Conservation (phyloP, 2,329 filamentous ascomycete species). For the Magnaporthiopsis poae region DNA sequence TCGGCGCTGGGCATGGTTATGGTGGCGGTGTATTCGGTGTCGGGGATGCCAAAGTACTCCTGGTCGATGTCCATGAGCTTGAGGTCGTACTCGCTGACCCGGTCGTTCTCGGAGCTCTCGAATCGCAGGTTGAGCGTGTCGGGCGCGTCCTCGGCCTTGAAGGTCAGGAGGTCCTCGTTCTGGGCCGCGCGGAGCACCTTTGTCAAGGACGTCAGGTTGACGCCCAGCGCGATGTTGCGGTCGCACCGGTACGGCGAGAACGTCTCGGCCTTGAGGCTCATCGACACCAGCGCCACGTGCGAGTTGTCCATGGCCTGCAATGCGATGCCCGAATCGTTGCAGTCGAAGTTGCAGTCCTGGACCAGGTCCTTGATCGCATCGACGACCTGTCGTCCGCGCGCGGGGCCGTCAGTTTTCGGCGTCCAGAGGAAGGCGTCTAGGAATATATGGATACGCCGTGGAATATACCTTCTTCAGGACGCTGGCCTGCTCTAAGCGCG, state of each 20-base stretch:
- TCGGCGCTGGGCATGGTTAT: slow-evolving; percentile 80
- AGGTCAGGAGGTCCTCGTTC: slow-evolving; percentile 85
- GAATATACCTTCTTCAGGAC: slow-evolving; percentile 69
- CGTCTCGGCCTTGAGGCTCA: slow-evolving; percentile 92
- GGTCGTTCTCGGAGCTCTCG: slow-evolving; percentile 78
- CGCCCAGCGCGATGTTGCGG: slow-evolving; percentile 94
- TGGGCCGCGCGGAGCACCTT: slow-evolving; percentile 93
- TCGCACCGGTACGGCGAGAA: slow-evolving; percentile 97
- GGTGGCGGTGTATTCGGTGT: slow-evolving; percentile 94
- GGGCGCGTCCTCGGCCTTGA: slow-evolving; percentile 95
- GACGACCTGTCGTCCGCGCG: slow-evolving; percentile 57
- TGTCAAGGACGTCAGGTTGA: slow-evolving; percentile 92
- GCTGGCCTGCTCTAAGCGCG: slow-evolving; percentile 86
- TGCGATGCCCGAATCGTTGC: slow-evolving; percentile 97
- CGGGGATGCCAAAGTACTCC: slow-evolving; percentile 95
- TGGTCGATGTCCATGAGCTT: slow-evolving; percentile 99
- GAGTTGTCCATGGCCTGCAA: slow-evolving; percentile 99
- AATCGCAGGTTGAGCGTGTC: slow-evolving; percentile 94
- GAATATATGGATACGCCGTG: neutral
- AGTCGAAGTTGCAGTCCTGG: slow-evolving; percentile 99
- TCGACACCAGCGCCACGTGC: slow-evolving; percentile 95
- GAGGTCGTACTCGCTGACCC: slow-evolving; percentile 96
- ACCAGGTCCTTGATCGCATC: slow-evolving; percentile 99
- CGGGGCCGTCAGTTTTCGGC: neutral
- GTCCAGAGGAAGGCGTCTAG: neutral